Evolutionary conservation across 257 asterid genomes (phyloP).

Genomic region (Eustoma russellianum): DNA sequence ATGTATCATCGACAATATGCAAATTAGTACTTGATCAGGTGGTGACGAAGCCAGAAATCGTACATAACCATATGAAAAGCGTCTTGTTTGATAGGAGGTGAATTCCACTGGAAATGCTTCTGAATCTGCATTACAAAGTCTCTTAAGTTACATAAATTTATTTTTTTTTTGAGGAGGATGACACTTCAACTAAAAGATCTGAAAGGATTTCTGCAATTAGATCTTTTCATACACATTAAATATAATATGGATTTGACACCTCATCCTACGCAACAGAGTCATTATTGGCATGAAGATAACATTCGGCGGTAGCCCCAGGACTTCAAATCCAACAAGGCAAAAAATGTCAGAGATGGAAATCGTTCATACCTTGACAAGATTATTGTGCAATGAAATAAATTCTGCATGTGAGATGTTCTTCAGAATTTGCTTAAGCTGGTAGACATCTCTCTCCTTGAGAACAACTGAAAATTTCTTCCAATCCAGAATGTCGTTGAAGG

Average conservation of each 20-base stretch:
- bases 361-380: conserved; percentile 70
- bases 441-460: conserved; percentile 79
- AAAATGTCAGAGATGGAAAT: neutral
- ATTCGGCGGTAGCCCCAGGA: neutral
- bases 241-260: neutral
- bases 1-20: conserved; percentile 7
- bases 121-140: conserved; percentile 42
- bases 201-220: neutral
- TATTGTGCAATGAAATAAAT: conserved; percentile 67
- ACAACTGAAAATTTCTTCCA: conserved; percentile 83
- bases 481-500: conserved; percentile 78
- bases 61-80: conserved; percentile 97
- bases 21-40: conserved; percentile 67
- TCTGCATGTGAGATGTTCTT: conserved; percentile 65
- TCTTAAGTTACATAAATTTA: neutral
- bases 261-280: neutral
- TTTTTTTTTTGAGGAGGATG: no score
- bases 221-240: neutral
- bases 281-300: neutral
- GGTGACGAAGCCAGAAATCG: conserved; percentile 93
- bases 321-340: neutral
- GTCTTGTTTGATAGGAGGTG: conserved; percentile 63
- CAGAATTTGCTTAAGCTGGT: conserved; percentile 81
- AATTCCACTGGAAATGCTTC: conserved; percentile 93
- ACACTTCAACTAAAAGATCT: neutral